A percentile compares a stretch with the other conserved stretches of the same genome.
Evolutionary conservation across 164 flowering plant species (phyloP).

Genomic region (Liquidambar formosana): DNA sequence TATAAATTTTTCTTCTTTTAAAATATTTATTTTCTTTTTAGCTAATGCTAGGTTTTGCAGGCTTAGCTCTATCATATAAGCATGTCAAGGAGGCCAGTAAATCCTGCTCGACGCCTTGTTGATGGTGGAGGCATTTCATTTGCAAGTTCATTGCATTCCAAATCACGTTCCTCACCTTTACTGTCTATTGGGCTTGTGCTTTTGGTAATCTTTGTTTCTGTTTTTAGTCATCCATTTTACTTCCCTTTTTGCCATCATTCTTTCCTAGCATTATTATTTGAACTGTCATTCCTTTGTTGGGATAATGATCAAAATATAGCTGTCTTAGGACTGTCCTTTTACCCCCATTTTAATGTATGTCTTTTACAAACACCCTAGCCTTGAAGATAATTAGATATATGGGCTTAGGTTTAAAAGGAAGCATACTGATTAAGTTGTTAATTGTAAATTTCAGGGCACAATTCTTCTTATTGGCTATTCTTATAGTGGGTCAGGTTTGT

Average conservation of each 20-base stretch:
- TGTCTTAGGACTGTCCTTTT: neutral
- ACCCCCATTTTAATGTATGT: neutral
- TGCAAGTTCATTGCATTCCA: conserved; percentile 32
- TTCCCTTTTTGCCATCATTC: neutral
- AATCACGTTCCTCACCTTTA: conserved; percentile 42
- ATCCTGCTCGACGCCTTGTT: conserved; percentile 40
- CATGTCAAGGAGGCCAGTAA: conserved; percentile 57
- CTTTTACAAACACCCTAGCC: neutral
- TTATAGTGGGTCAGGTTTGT: conserved; percentile 47
- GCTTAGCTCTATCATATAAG: conserved; percentile 1
- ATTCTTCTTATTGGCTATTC: conserved; percentile 42
- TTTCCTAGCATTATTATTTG: neutral
- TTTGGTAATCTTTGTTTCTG: conserved; percentile 30
- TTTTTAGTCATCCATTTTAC: neutral
- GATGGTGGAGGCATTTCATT: conserved; percentile 44
- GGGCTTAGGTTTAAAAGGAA: neutral
- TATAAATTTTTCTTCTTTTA: neutral
- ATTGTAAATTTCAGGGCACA: conserved; percentile 39
- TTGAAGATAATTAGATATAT: conserved; percentile 3
- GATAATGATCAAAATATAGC: neutral
- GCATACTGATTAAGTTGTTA: conserved; percentile 4
- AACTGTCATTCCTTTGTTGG: neutral
- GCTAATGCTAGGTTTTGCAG: conserved; percentile 11
- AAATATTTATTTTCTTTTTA: neutral
- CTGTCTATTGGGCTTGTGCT: conserved; percentile 43